Evolutionary conservation across 768 basidiomycete species (phyloP), one percentile per base, ranked within the genome.

Genomic region (Lanmaoa rubissima): DNA sequence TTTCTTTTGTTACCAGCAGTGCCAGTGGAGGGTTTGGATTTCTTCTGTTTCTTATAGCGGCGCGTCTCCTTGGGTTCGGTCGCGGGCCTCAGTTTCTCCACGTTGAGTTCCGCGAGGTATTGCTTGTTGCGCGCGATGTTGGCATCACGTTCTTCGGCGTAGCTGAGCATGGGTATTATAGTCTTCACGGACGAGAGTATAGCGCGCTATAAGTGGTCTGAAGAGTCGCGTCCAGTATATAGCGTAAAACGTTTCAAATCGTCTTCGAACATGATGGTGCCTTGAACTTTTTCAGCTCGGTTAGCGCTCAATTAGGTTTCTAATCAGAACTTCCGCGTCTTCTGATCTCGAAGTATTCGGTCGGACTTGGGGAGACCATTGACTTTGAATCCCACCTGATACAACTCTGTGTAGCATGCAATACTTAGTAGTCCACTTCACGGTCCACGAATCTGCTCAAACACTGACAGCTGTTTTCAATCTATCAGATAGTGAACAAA

Each of bases 11-110:
- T 78, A 0, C 61, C 12, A 2, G 17, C 42, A 10, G 40, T 2
- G n/a, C 6, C 1, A 10, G 21, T 10, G 14, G 57, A 32, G 1
- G 17, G 14, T 19, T 43, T 59, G 52, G 45, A 1, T n/a, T 48
- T 57, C 26, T 42, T 53, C 1, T 5, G 24, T 5, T 53, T 67
- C 7, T 60, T 61, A 47, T 71, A 76, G 26, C 52, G 54, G 26
- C 52, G 54, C 16, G 54, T 63, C 55, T 81, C 80, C 57, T 75
- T 78, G 0, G 81, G 81, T 57, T 82, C 83, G 21, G 77, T 72
- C 2, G 70, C 51, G 24, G 82, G 81, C 51, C 74, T 76, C 8
- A 73, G 60, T 41, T 54, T 59, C n/a, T 59, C 46, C 2, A 88
- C 69, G 0, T 76, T 80, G 9, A 86, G 65, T 0, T 56, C 50